Evolutionary conservation across 345 rosid genomes (phyloP).

Genomic region (Gossypium bickii): DNA sequence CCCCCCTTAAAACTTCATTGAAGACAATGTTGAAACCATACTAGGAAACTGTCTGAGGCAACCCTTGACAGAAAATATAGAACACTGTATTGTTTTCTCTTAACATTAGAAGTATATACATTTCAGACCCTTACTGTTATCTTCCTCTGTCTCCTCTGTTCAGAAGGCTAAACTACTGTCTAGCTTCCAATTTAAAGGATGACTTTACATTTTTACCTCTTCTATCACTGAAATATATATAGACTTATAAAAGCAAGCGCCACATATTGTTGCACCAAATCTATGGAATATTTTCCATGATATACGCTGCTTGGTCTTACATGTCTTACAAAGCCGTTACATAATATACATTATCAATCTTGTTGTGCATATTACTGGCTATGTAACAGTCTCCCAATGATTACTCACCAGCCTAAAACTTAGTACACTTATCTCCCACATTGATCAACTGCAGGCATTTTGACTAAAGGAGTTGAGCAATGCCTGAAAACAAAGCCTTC

Average conservation of each 20-base stretch:
- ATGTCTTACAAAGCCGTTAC: too few species aligned
- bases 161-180: neutral
- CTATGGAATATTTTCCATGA: conserved; percentile 9
- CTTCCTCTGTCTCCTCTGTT: neutral
- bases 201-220: neutral
- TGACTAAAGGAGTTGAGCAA: neutral
- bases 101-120: too few species aligned
- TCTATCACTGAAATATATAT: neutral
- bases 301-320: neutral
- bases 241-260: conserved; percentile 8
- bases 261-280: conserved; percentile 19
- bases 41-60: too few species aligned
- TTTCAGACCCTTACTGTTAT: neutral
- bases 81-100: too few species aligned
- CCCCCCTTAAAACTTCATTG: too few species aligned
- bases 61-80: too few species aligned
- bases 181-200: neutral
- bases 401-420: neutral
- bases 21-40: too few species aligned
- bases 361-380: neutral
- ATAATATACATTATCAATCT: neutral
- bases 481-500: neutral
- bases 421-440: neutral
- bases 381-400: neutral
- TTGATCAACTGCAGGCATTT: neutral